Base-by-base conservation (phyloP, 2,329 filamentous ascomycete genomes). In the Penicillium hordei region DNA sequence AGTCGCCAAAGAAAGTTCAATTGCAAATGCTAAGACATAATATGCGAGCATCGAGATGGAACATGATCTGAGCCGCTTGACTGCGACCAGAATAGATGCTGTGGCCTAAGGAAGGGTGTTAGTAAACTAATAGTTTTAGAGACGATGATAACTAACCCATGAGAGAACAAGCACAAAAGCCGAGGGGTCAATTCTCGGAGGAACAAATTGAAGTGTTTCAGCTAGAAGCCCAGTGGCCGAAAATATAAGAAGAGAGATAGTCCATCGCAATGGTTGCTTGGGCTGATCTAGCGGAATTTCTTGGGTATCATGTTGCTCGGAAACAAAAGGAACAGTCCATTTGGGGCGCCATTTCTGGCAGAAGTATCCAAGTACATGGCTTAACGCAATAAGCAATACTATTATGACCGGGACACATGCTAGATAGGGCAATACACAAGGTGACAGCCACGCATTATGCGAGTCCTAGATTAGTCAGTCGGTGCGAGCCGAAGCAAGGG, bases 271-370 rank as follows among this genome's bases (percentile, higher is more conserved):
- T 40, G 66, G 62, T 40, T 61, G 68, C 57, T 56, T 68, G 25
- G 68, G 61, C 31, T 64, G 66, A 59, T 70, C 76, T 48, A 64
- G 71, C 52, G 68, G 72, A 48, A 71, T 61, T 45, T 74, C 70
- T 40, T 63, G 49, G 42, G 46, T 57, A 36, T 68, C 63, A 34
- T 69, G 67, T 19, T 70, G 61, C 58, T 84, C 82, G 19, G 76
- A 65, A 19, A 86, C 70, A 59, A 86, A 86, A 4, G 81, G 75
- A 48, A 66, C 74, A 21, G 76, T 77, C 83, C 84, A 86, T 71
- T 64, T 70, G 34, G 83, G 79, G 42, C 75, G 72, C 65, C 64
- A 69, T 36, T 57, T 58, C 29, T 59, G 52, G 1, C 71, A 43
- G 1, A 68, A 38, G 25, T 64, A 61, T 5, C 60, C 62, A n/a